Evolutionary conservation across 805 yeast species (phyloP).

Genomic region (Starmerella bombi): DNA sequence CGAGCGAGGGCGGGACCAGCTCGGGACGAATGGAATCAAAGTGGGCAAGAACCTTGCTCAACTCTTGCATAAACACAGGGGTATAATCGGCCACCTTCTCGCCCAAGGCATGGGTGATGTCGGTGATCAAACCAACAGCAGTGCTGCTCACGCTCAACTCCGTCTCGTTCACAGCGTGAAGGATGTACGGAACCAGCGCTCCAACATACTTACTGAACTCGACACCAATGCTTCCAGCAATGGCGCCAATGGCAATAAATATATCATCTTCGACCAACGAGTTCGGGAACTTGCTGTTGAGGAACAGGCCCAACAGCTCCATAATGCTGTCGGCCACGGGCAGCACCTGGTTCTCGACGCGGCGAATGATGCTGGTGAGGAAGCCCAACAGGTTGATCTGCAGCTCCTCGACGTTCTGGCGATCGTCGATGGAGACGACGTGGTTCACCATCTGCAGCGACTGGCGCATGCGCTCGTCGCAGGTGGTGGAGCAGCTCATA

Average conservation of each 20-base stretch:
- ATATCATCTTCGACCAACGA: constrained; percentile 88
- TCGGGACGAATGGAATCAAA: constrained; percentile 54
- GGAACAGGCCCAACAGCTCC: constrained; percentile 64
- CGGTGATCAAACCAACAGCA: constrained; percentile 92
- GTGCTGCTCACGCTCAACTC: constrained; percentile 76
- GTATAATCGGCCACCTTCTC: constrained; percentile 58
- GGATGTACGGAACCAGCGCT: constrained; percentile 70
- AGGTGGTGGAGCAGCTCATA: constrained; percentile 60
- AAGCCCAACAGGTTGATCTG: constrained; percentile 68
- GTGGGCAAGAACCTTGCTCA: constrained; percentile 60
- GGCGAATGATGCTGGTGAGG: constrained; percentile 70
- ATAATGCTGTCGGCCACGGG: constrained; percentile 71
- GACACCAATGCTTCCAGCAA: constrained; percentile 67
- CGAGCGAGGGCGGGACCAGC: constrained; percentile 71
- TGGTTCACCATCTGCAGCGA: constrained; percentile 50
- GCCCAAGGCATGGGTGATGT: constrained; percentile 80
- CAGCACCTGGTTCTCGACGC: constrained; percentile 40
- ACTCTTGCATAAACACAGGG: constrained; percentile 66
- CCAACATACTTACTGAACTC: constrained; percentile 65
- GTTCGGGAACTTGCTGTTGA: constrained; percentile 49
- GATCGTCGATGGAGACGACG: constrained; percentile 53
- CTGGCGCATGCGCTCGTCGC: constrained; percentile 55
- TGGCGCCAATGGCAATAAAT: constrained; percentile 78
- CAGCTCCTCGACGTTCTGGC: constrained; percentile 68
- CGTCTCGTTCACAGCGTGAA: constrained; percentile 63